These are phyloP conservation scores for Cordyceps farinosa DNA, from an alignment of 2,329 filamentous ascomycete genomes.

Conservation along the genomic window DNA sequence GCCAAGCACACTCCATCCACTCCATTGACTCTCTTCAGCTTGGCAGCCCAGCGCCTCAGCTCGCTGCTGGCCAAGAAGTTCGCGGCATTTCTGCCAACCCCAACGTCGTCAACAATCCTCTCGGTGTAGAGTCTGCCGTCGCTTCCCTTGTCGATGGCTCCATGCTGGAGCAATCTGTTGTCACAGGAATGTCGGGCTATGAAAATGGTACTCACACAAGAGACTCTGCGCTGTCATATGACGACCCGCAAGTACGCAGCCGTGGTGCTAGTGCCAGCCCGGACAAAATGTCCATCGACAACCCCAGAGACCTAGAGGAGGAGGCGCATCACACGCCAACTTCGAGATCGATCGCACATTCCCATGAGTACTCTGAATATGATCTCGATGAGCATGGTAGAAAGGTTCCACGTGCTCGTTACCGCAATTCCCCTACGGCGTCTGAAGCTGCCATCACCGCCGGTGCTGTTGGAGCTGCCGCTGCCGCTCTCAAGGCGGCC, in stretches of 20 bases:
- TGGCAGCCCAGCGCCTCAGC: conserved; percentile 44
- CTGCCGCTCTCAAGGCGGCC: conserved; percentile 48
- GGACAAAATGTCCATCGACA: conserved; percentile 40
- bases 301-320: conserved; percentile 36
- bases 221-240: conserved; percentile 36
- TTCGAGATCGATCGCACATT: conserved; percentile 36
- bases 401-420: conserved; percentile 47
- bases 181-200: conserved; percentile 58
- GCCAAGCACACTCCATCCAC: conserved; percentile 33
- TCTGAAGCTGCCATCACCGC: conserved; percentile 57
- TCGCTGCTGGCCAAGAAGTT: conserved; percentile 66
- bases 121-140: conserved; percentile 82
- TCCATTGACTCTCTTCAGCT: conserved; percentile 31
- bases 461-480: conserved; percentile 52
- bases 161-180: conserved; percentile 60
- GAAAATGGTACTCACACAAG: conserved; percentile 39
- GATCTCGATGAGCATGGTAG: conserved; percentile 56
- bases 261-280: conserved; percentile 40
- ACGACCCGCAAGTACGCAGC: conserved; percentile 28
- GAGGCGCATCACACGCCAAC: conserved; percentile 40
- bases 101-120: conserved; percentile 67
- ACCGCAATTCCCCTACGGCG: conserved; percentile 50
- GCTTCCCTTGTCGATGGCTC: conserved; percentile 83
- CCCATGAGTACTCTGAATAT: conserved; percentile 51
- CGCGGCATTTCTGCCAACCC: conserved; percentile 69